phyloP scores from a whole-genome alignment of 352 stramenopile genomes.

The Thraustochytrium aureum region DNA sequence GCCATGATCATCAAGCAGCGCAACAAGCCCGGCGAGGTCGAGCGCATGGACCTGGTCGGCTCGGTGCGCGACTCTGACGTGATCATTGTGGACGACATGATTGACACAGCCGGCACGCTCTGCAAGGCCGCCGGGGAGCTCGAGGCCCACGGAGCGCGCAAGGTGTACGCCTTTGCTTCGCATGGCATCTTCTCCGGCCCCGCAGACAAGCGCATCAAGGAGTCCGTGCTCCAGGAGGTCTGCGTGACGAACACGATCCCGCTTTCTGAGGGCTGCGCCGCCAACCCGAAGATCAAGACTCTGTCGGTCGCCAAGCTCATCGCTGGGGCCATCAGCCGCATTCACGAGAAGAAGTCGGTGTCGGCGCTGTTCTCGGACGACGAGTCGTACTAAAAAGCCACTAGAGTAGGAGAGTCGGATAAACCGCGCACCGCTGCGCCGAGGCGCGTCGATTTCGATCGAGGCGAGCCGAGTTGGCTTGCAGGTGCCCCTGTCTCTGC shows the following conservation, averaged over 20 bases:
- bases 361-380: slow-evolving; percentile 98
- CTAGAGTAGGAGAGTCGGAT: too few species aligned
- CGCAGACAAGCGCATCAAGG: slow-evolving; percentile 80
- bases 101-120: slow-evolving; percentile 98
- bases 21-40: slow-evolving; percentile 95
- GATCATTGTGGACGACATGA: slow-evolving; percentile 99
- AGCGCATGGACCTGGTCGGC: slow-evolving; percentile 99
- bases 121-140: slow-evolving; percentile 98
- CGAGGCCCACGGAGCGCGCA: slow-evolving; percentile 85
- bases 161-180: slow-evolving; percentile 98
- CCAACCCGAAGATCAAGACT: slow-evolving; percentile 93
- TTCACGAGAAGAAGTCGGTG: slow-evolving; percentile 99
- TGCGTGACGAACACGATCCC: slow-evolving; percentile 91
- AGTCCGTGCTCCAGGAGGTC: slow-evolving; percentile 80
- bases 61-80: slow-evolving; percentile 98
- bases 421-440: too few species aligned
- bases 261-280: slow-evolving; percentile 63
- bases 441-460: too few species aligned
- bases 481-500: too few species aligned
- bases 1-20: slow-evolving; percentile 99
- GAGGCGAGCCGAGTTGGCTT: too few species aligned
- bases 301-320: slow-evolving; percentile 97
- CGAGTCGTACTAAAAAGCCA: slow-evolving; percentile 10
- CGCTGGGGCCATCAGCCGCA: slow-evolving; percentile 99
- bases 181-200: slow-evolving; percentile 96